Conservation (phyloP, 2,329 filamentous ascomycete species). For the Diplodia mutila region DNA sequence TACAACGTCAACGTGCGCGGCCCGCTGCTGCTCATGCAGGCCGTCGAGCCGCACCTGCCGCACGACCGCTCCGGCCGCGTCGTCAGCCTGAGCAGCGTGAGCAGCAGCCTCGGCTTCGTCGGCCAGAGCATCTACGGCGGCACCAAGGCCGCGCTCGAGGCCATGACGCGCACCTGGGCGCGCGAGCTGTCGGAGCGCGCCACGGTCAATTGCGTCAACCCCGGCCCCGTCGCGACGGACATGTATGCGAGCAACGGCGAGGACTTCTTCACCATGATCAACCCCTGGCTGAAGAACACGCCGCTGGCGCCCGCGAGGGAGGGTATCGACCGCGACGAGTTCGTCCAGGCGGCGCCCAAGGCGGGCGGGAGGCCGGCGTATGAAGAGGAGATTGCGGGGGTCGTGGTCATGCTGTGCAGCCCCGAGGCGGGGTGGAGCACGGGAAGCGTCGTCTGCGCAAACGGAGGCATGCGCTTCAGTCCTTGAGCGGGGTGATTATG, state of each 20-base stretch:
- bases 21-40: constrained; percentile 77
- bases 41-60: constrained; percentile 70
- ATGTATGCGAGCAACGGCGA: constrained; percentile 64
- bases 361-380: constrained; percentile 63
- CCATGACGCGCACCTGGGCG: constrained; percentile 71
- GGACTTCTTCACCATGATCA: constrained; percentile 62
- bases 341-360: constrained; percentile 48
- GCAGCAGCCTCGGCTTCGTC: constrained; percentile 58
- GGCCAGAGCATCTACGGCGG: constrained; percentile 66
- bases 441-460: constrained; percentile 77
- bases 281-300: constrained; percentile 64
- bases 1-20: constrained; percentile 84
- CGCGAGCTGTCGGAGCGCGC: constrained; percentile 64
- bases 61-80: constrained; percentile 68
- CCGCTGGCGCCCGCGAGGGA: constrained; percentile 66
- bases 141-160: constrained; percentile 68
- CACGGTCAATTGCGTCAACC: constrained; percentile 69
- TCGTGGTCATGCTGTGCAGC: constrained; percentile 75
- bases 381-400: constrained; percentile 71
- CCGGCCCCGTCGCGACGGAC: constrained; percentile 67
- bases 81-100: constrained; percentile 65
- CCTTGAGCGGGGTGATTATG: not conserved
- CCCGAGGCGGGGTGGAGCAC: constrained; percentile 77
- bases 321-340: constrained; percentile 63
- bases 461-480: constrained; percentile 72